phyloP scores from a whole-genome alignment of 139 green algal species.

The Chlorella ohadii region DNA sequence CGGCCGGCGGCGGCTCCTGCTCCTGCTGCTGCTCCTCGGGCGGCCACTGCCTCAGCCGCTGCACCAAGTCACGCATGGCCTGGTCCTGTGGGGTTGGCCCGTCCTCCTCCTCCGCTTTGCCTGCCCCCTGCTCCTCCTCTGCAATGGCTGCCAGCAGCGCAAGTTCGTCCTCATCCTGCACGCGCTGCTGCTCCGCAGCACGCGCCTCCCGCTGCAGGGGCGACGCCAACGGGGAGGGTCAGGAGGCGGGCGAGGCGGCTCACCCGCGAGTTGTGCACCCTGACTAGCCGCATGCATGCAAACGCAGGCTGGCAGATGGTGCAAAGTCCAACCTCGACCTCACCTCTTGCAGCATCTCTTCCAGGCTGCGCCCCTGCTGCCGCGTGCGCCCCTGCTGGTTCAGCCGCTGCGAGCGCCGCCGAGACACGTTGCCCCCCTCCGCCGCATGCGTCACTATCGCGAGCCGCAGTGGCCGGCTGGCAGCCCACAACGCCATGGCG shows the following conservation, averaged over 20 bases:
- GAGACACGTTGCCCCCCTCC: too few relatives aligned
- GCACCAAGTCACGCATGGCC: neutral
- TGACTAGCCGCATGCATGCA: neutral
- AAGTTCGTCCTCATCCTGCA: neutral
- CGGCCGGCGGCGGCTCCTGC: neutral
- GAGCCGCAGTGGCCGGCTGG: neutral
- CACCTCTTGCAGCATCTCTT: neutral
- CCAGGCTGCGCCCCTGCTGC: neutral
- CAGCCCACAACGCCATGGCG: neutral
- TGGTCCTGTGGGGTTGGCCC: neutral
- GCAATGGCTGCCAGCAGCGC: neutral
- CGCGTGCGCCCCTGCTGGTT: neutral
- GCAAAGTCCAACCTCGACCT: neutral
- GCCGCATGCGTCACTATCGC: neutral
- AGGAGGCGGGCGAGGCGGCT: neutral
- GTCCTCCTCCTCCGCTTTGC: neutral
- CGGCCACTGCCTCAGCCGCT: neutral
- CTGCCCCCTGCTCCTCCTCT: neutral
- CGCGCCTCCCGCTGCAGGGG: neutral
- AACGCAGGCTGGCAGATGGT: neutral
- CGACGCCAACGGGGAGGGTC: neutral
- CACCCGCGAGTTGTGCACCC: too few relatives aligned
- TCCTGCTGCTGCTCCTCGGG: neutral
- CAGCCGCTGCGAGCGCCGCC: slow-evolving; percentile 19
- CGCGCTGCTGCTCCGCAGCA: neutral